These are phyloP conservation scores for Crassisporium funariophilum DNA, from an alignment of 768 basidiomycete genomes.

Conservation along the genomic window DNA sequence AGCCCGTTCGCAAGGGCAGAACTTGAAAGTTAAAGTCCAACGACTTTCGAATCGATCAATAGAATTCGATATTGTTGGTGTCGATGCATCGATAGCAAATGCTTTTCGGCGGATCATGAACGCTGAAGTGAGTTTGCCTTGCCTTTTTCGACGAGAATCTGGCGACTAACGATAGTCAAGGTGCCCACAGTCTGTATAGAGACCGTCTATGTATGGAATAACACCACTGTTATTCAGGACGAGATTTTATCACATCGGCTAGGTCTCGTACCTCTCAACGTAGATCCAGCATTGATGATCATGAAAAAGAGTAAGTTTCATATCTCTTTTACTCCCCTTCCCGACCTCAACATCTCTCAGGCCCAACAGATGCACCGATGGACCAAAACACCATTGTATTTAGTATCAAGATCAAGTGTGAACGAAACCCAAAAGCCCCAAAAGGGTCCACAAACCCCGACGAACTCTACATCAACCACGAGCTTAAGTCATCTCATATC, in stretches of 20 bases:
- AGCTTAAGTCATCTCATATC: conserved; percentile 67
- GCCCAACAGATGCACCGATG: conserved; percentile 61
- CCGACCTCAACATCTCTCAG: conserved; percentile 19
- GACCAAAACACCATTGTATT: conserved; percentile 95
- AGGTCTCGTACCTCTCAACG: conserved; percentile 85
- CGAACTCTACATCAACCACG: conserved; percentile 72
- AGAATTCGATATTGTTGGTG: conserved; percentile 94
- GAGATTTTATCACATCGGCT: conserved; percentile 93
- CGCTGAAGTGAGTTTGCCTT: conserved; percentile 69
- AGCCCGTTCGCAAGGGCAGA: conserved; percentile 52
- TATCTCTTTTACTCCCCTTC: neutral
- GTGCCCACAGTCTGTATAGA: conserved; percentile 93
- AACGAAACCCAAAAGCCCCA: conserved; percentile 56
- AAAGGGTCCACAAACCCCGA: conserved; percentile 57
- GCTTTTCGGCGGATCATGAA: conserved; percentile 91
- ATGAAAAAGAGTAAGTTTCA: conserved; percentile 44
- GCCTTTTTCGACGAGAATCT: neutral
- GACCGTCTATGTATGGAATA: conserved; percentile 90
- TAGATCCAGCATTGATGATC: conserved; percentile 79
- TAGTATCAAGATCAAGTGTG: conserved; percentile 66
- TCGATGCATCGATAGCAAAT: conserved; percentile 96
- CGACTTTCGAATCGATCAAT: conserved; percentile 81
- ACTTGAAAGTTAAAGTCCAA: conserved; percentile 71
- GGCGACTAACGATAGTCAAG: conserved; percentile 38
- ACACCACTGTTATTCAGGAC: conserved; percentile 91